phyloP scores from a whole-genome alignment of 495 filamentous ascomycete species.

The Talaromyces proteolyticus region DNA sequence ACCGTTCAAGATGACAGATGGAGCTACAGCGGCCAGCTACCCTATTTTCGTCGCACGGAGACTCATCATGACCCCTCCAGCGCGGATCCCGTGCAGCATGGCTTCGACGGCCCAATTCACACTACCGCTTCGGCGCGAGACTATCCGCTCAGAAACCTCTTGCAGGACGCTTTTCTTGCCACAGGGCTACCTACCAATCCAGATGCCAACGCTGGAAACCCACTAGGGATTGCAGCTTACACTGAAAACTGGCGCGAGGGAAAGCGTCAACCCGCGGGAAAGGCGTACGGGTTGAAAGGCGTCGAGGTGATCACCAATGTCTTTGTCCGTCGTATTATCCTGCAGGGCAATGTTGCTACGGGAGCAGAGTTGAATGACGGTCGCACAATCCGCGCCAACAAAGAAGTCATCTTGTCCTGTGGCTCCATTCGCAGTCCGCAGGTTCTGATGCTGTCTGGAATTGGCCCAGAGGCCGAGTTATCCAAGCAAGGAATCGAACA shows the following conservation, averaged over 20 bases:
- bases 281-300: constrained; percentile 19
- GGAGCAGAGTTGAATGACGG: constrained; percentile 21
- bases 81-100: constrained; percentile 39
- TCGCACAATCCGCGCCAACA: constrained; percentile 13
- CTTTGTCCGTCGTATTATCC: constrained; percentile 14
- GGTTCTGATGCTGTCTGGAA: constrained; percentile 41
- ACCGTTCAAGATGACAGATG: constrained; percentile 40
- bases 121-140: constrained; percentile 42
- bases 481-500: constrained; percentile 39
- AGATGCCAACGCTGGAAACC: constrained; percentile 57
- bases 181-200: constrained; percentile 41
- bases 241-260: constrained; percentile 28
- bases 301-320: constrained; percentile 20
- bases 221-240: constrained; percentile 44
- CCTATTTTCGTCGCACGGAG: constrained; percentile 23
- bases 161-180: constrained; percentile 37
- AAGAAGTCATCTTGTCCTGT: constrained; percentile 39
- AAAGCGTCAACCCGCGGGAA: constrained; percentile 22
- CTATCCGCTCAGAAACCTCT: constrained; percentile 25
- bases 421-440: constrained; percentile 41
- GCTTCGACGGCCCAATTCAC: constrained; percentile 18
- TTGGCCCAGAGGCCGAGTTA: constrained; percentile 39
- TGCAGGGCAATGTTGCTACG: constrained; percentile 17
- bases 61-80: constrained; percentile 46
- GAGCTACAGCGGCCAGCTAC: constrained; percentile 21